Conservation (phyloP, 208 protist genomes). For the Sergeia podlipaevii region DNA sequence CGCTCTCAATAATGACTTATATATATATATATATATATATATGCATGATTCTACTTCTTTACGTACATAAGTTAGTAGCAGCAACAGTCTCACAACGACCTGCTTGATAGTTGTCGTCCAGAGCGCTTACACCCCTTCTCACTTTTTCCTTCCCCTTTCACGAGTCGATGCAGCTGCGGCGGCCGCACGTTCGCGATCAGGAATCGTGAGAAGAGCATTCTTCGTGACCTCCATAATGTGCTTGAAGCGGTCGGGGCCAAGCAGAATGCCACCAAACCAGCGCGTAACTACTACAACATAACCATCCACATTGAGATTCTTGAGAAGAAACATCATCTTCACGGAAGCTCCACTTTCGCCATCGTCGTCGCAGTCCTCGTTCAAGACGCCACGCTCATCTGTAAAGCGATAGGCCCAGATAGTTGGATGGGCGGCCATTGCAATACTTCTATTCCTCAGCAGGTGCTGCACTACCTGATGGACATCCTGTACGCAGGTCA, state of each 20-base stretch:
- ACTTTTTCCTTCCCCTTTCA: constrained; percentile 1
- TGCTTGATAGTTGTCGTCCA: too few species aligned
- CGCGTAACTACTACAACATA: constrained; percentile 92
- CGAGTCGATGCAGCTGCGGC: not conserved
- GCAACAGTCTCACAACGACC: too few species aligned
- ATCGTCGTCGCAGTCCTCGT: constrained; percentile 92
- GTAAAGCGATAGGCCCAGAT: constrained; percentile 94
- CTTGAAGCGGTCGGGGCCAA: constrained; percentile 94
- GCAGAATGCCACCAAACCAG: constrained; percentile 95
- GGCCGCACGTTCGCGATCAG: constrained; percentile 37
- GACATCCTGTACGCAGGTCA: constrained; percentile 49
- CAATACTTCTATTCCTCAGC: constrained; percentile 53
- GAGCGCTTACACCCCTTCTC: not conserved
- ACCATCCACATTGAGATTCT: constrained; percentile 74
- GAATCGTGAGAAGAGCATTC: constrained; percentile 67
- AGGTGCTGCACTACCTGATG: constrained; percentile 51
- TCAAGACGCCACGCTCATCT: constrained; percentile 49
- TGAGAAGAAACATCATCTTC: constrained; percentile 85
- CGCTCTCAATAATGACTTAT: too few species aligned
- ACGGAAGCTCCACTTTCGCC: constrained; percentile 86
- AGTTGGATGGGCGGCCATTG: constrained; percentile 83
- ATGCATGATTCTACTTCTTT: too few species aligned
- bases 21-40: too few species aligned
- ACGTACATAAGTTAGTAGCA: too few species aligned
- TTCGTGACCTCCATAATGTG: constrained; percentile 88